Evolutionary conservation across 1,284 basidiomycete species (phyloP), one percentile per base, ranked within the genome.

Genomic region (Moniliophthora roreri): DNA sequence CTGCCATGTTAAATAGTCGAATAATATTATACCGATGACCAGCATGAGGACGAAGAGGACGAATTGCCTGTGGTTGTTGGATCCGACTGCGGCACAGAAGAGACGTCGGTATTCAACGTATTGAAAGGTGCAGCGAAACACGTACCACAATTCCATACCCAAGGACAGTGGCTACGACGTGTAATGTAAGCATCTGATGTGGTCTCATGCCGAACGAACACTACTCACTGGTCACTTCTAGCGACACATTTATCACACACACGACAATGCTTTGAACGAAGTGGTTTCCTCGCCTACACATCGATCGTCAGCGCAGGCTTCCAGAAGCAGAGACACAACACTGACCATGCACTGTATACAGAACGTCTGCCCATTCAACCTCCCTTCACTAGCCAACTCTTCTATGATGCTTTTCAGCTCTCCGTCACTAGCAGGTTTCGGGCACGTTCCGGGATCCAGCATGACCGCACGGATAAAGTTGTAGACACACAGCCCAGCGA

Each of bases 131-230:
- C 10, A 38, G 32, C 46, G 39, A 15, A n/a, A 7, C 3, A 74
- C 88, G 39, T 66, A 93, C 91, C 86, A 68, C 96, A 98, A 71
- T 98, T 98, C 91, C 94, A 97, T n/a, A 98, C 87, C 96, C 96
- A 99, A 7, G 97, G 97, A 64, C 96, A 98, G 66, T 98, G 95
- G 63, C 92, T 95, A 54, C 13, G 11, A 36, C 41, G 5, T 13
- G 28, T 46, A n/a, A n/a, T n/a, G n/a, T n/a, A n/a, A n/a, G n/a
- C n/a, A n/a, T n/a, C n/a, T n/a, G n/a, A n/a, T n/a, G n/a, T n/a
- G n/a, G n/a, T n/a, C n/a, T n/a, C n/a, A n/a, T n/a, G n/a, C n/a
- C n/a, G n/a, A n/a, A n/a, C n/a, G n/a, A n/a, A n/a, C n/a, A n/a
- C n/a, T n/a, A 76, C 90, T 69, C 66, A 95, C 92, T 98, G 95